Base-by-base conservation (phyloP, 2,329 filamentous ascomycete genomes). In the Ophioceras dolichostomum region DNA sequence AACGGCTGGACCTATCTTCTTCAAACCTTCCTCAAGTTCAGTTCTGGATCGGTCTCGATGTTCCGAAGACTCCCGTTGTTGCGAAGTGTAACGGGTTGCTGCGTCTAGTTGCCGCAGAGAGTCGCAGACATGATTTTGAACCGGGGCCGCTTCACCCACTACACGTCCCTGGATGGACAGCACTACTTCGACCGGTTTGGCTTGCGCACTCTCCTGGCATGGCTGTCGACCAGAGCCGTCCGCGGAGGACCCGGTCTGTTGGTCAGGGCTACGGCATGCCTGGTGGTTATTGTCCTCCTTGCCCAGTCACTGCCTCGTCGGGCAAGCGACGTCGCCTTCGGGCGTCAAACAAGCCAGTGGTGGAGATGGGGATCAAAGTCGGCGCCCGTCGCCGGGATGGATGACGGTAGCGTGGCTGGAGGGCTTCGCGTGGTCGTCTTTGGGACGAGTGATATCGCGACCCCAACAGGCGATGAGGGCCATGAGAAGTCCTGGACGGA, bases 351-450 rank as follows among this genome's bases (percentile, higher is more conserved):
- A n/a, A n/a, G n/a, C n/a, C n/a, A n/a, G n/a, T n/a, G n/a, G n/a
- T n/a, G n/a, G n/a, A n/a, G n/a, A n/a, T n/a, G n/a, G n/a, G n/a
- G n/a, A n/a, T n/a, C n/a, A n/a, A n/a, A n/a, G n/a, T n/a, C n/a
- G n/a, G n/a, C n/a, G n/a, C n/a, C n/a, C n/a, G n/a, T n/a, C n/a
- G n/a, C n/a, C n/a, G n/a, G n/a, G n/a, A n/a, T n/a, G n/a, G 32
- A 41, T 26, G 43, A 44, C 6, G 41, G 27, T 1, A 40, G 40
- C 17, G 39, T 35, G 14, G 40, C 40, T 2, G 55, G 55, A 6
- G 55, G 62, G 3, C 40, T 72, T 41, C 61, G 68, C 37, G 55
- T 73, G 7, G 66, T 73, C 8, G 64, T 68, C 5, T 73, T 73
- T 46, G 68, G 68, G 4, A 67, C 69, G 40, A 53, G 67, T n/a